Base-by-base conservation (phyloP, 2,329 filamentous ascomycete species). In the Byssochlamys sp. region DNA sequence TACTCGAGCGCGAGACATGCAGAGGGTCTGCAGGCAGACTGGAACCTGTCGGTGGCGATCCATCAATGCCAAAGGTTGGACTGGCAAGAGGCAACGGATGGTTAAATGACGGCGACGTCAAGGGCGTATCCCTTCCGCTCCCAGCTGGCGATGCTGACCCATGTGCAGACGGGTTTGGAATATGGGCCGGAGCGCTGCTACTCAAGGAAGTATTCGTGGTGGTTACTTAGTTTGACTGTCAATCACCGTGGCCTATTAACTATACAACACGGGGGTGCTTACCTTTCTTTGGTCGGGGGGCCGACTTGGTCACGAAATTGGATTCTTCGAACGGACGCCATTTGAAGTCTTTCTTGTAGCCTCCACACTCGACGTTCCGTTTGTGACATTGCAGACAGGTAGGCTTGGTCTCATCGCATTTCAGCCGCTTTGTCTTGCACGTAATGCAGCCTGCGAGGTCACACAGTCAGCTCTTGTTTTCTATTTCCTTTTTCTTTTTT, bases 281-380 rank as follows among this genome's bases (percentile, higher is more conserved):
- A 77, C 77, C 70, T 72, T 79, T 81, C 67, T 77, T 81, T 48
- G 72, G 60, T 63, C 78, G 81, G 12, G 64, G 57, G 28, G 63
- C 60, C 26, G 69, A 60, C 45, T 71, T 76, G 31, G 67, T 64
- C 10, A 67, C 72, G 61, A 84, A 77, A 56, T 75, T 84, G 52
- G 81, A 79, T 62, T 88, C 85, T 66, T 86, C 84, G 63, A 88
- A 88, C 0, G 84, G 80, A 55, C 84, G 78, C 86, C 86, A 89
- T 77, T 89, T 88, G 74, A 88, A 89, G 69, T 87, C 84, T 69
- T 87, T 89, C 70, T 84, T 87, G 73, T 89, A 89, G 35, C 86
- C 86, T 58, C 85, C 86, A 67, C 86, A 89, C 2, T 75, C 69
- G 25, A 89, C 85, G 61, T 81, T 84, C 55, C 86, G 78, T 63